These are phyloP conservation scores for Mortierella sp. DNA, from an alignment of 371 early-diverging fungal species.

Conservation along the genomic window DNA sequence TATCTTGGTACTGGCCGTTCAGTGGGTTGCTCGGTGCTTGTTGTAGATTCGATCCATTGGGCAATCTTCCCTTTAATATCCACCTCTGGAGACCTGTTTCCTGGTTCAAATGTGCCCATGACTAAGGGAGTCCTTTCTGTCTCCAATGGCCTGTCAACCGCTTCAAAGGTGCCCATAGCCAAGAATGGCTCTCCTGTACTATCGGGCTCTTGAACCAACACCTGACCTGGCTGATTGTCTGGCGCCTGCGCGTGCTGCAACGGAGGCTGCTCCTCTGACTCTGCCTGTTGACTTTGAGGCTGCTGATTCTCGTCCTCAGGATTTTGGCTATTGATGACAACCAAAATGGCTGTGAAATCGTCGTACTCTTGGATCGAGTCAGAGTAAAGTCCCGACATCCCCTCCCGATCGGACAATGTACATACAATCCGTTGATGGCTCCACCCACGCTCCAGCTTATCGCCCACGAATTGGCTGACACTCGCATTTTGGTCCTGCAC, in stretches of 20 bases:
- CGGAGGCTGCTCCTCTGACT: background rate
- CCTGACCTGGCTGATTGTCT: too few relatives aligned
- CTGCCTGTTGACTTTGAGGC: background rate
- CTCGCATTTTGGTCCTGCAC: slow-evolving; percentile 47
- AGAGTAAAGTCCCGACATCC: slow-evolving; percentile 33
- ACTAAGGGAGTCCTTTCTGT: too few relatives aligned
- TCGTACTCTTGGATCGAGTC: slow-evolving; percentile 54
- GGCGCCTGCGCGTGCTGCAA: too few relatives aligned
- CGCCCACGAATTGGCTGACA: slow-evolving; percentile 45
- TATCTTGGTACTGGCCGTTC: background rate
- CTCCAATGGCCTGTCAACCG: background rate
- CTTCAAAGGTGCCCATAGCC: too few relatives aligned
- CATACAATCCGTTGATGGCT: slow-evolving; percentile 41
- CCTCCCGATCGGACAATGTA: slow-evolving; percentile 48
- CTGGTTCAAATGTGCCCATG: too few relatives aligned
- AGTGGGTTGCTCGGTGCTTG: background rate
- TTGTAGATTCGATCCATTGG: too few relatives aligned
- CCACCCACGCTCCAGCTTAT: slow-evolving; percentile 55
- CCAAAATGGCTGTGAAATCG: slow-evolving; percentile 56
- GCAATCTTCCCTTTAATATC: too few relatives aligned
- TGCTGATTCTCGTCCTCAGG: background rate
- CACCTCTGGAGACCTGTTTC: too few relatives aligned
- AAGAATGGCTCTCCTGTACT: too few relatives aligned
- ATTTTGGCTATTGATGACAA: slow-evolving; percentile 26
- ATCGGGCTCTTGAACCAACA: too few relatives aligned